Evolutionary conservation across 148 eudicot genomes (phyloP).

Genomic region (Agrostemma githago): DNA sequence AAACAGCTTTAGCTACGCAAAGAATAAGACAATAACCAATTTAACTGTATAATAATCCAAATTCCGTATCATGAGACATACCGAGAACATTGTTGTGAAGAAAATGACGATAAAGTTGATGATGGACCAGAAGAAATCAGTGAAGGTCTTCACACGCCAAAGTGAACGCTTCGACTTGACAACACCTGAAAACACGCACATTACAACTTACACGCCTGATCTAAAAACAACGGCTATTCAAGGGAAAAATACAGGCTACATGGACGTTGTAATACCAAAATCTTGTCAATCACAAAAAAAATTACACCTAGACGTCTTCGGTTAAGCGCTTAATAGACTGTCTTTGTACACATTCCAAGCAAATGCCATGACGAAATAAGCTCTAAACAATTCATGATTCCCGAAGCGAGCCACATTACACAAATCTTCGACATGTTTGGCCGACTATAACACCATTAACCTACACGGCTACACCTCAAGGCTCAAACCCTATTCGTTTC

Average conservation of each 20-base stretch:
- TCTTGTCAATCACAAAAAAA: no score
- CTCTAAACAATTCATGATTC: neutral
- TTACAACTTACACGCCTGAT: neutral
- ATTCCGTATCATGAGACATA: conserved; percentile 24
- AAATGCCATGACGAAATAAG: neutral
- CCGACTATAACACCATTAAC: no score
- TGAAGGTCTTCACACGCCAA: conserved; percentile 80
- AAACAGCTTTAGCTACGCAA: no score
- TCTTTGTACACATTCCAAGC: neutral
- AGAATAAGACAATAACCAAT: neutral
- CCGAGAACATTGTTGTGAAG: conserved; percentile 80
- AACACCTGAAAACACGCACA: conserved; percentile 47
- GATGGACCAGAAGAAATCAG: conserved; percentile 67
- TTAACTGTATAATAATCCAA: neutral
- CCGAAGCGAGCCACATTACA: neutral
- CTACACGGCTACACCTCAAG: no score
- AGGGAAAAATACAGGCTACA: neutral
- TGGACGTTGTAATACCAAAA: neutral
- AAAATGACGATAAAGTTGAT: conserved; percentile 61
- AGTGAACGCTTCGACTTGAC: conserved; percentile 69
- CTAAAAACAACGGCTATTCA: neutral
- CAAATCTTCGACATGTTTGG: neutral
- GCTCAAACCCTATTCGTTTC: no score
- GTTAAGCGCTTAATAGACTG: neutral
- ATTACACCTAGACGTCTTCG: no score